Evolutionary conservation across 176 grass and related monocot genomes (phyloP).

Genomic region (Aechmea fasciata): DNA sequence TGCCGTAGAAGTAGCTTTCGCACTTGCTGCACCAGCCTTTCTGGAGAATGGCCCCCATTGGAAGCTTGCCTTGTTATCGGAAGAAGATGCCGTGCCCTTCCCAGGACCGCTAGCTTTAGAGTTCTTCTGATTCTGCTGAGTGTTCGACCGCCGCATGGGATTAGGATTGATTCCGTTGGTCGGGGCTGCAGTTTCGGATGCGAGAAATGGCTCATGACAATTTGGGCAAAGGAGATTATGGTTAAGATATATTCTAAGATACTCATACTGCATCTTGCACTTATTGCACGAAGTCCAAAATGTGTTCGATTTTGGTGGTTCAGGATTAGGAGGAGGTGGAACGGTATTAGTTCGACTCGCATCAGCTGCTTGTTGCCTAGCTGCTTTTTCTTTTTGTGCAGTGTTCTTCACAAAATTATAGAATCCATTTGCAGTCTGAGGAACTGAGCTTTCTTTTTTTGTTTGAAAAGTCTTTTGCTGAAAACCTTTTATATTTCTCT

Average conservation of each 20-base stretch:
- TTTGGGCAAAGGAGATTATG: constrained; percentile 18
- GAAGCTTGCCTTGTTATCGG: constrained; percentile 7
- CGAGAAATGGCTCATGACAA: constrained; percentile 27
- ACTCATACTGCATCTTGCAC: constrained; percentile 34
- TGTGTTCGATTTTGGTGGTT: constrained; percentile 17
- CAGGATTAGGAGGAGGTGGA: not conserved
- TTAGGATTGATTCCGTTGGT: constrained; percentile 1
- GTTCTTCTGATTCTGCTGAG: constrained; percentile 8
- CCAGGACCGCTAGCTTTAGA: not conserved
- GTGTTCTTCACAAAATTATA: constrained; percentile 4
- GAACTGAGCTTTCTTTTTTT: constrained; percentile 7
- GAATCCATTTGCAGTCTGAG: constrained; percentile 5
- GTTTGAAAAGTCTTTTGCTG: constrained; percentile 12
- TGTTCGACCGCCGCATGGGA: not conserved
- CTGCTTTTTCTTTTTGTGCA: not conserved
- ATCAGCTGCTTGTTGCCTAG: not conserved
- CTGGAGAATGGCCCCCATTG: constrained; percentile 24
- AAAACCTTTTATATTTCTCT: constrained; percentile 15
- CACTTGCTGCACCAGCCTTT: constrained; percentile 22
- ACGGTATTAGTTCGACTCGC: not conserved
- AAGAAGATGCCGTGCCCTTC: no score
- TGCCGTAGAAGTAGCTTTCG: constrained; percentile 10
- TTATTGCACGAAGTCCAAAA: constrained; percentile 56
- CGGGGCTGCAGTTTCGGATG: constrained; percentile 9
- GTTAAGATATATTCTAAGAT: constrained; percentile 28